Base-by-base conservation (phyloP, 2,329 filamentous ascomycete species). In the Xylaria sp. region DNA sequence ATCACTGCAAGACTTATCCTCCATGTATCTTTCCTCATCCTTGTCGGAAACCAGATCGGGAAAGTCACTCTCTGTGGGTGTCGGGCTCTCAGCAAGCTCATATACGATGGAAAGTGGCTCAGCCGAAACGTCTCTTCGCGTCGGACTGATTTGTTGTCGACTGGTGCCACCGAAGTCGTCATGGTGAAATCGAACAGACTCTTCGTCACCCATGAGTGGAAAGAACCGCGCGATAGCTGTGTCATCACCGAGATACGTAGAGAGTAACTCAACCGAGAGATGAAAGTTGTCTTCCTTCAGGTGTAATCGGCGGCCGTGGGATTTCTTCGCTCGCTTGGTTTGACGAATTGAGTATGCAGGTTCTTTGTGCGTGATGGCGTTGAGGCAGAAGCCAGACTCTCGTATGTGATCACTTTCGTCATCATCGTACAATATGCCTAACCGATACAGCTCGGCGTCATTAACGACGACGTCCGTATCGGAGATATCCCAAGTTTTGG, bases 371-470 rank as follows among this genome's bases (percentile, higher is more conserved):
- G 68, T 67, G 30, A 77, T 75, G 28, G 66, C 58, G 56, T 75
- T 71, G 41, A 76, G 64, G 58, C 32, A 66, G 60, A 76, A 77
- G 23, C 52, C 70, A 18, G 72, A 60, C n/a, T 66, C 71, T 18
- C 60, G 72, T n/a, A 52, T 15, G 32, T 70, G 52, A 18, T 72
- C 70, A 32, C 71, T 71, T n/a, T 72, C 67, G 46, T 74, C 71
- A 36, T 73, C 73, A 23, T 76, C 73, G 46, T 76, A 77, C 18
- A 76, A 50, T 53, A 77, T 68, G 10, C 76, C 75, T 23, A 77
- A 39, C 15, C 69, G 70, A 50, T 76, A 76, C 43, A 77, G 56
- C 5, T 74, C 74, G 6, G 71, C 63, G 62, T 77, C 74, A 57
- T 73, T 69, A 20, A 69, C 69, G 59, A 72, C 70, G 0, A 70